Evolutionary conservation across 2,329 filamentous ascomycete genomes (phyloP), one percentile per base, ranked within the genome.

Genomic region (Davidsoniella neocaledoniae): DNA sequence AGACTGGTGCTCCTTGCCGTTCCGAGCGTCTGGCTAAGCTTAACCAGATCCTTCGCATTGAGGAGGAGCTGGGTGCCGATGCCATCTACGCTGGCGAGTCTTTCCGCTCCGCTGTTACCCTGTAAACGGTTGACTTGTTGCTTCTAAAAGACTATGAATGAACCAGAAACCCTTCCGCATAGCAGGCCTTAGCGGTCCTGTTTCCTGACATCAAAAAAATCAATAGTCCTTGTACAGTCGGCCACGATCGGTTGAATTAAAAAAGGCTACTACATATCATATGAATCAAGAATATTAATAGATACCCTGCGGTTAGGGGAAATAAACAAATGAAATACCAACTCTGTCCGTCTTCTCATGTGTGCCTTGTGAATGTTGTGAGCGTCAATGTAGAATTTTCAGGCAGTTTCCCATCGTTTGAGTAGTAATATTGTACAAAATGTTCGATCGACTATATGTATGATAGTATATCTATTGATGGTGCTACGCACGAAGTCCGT

Each of bases 31-130:
- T 96, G 59, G 91, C 91, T 69, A 98, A 98, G 80, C 85, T 98
- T 66, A 98, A 98, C 84, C 91, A 98, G 77, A 94, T 98, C 64
- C 84, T 98, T 64, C 86, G 91, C 65, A 98, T 98, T 61, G 91
- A 98, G 79, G 91, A 98, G 76, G 91, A 98, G 77, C 83, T 98
- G 57, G 88, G 88, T 61, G 77, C 80, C 62, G 82, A 91, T 62
- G 91, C 90, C 59, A 64, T 96, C 70, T 98, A 90, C 66, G 88
- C 90, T 60, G 91, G 91, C 60, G 71, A 75, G 64, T 87, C 86
- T 65, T 98, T 96, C 86, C 84, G 90, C 73, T 87, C 71, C 60
- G 72, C 90, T 56, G 82, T 95, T 62, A 88, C 85, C 74, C 68
- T 95, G 70, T 94, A 86, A 79, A 67, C 41, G 54, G 56, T 43